phyloP scores from a whole-genome alignment of 768 basidiomycete species.

The Cyclocybe cylindracea region DNA sequence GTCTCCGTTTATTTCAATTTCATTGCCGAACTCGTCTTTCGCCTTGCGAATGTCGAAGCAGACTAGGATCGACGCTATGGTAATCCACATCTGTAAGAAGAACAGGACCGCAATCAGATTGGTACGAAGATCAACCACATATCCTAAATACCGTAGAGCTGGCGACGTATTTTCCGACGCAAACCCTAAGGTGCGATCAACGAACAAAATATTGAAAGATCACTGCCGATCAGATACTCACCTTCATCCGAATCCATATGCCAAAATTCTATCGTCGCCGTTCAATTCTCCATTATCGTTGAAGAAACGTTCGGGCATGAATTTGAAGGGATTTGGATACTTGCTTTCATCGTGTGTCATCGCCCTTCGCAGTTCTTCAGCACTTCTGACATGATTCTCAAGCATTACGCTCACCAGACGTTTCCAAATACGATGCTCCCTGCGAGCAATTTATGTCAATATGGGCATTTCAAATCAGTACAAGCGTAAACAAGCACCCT shows the following conservation, averaged over 20 bases:
- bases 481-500: slow-evolving; percentile 9
- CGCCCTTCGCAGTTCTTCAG: slow-evolving; percentile 13
- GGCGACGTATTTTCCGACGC: too few species aligned
- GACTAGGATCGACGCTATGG: too few species aligned
- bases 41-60: too few species aligned
- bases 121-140: too few species aligned
- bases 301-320: slow-evolving; percentile 29
- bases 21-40: too few species aligned
- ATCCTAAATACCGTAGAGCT: too few species aligned
- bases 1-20: too few species aligned
- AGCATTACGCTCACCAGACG: not conserved
- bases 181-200: not conserved
- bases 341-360: slow-evolving; percentile 33
- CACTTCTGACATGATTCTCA: not conserved
- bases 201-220: not conserved
- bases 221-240: not conserved
- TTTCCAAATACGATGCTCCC: not conserved
- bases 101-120: too few species aligned
- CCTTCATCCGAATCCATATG: slow-evolving; percentile 31
- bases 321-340: slow-evolving; percentile 31
- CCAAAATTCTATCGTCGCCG: slow-evolving; percentile 18
- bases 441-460: not conserved
- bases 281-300: slow-evolving; percentile 16
- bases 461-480: too few species aligned
- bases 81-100: too few species aligned